Evolutionary conservation across 768 basidiomycete genomes (phyloP), one percentile per base, ranked within the genome.

Genomic region (Pleurotus cornucopiae): DNA sequence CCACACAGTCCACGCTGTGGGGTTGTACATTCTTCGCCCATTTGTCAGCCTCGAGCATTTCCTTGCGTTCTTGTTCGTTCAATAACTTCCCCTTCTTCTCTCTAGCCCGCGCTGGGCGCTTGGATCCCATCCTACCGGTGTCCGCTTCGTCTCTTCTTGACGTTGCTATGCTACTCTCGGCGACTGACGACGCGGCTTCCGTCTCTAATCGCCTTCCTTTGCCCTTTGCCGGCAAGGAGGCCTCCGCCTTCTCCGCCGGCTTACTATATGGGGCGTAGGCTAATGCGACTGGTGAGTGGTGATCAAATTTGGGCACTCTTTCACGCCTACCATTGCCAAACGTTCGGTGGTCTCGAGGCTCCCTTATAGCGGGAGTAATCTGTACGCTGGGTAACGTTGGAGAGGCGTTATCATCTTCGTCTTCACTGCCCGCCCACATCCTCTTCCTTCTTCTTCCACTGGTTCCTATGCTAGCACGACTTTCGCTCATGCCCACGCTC

Each of bases 11-110:
- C 11, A 66, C 65, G 20, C 59, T 63, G 37, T 55, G 57, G 0
- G 64, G 62, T 30, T 39, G 43, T 26, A 66, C 64, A 12, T 66
- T 57, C 7, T 20, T 23, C 1, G 64, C 44, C 64, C 64, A 66
- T 20, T 45, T 40, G 49, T 66, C 65, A 5, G 41, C 37, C 52
- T 66, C 64, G 16, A 66, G 55, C 45, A 55, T 46, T 45, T 20
- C 47, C 30, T 37, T 44, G 16, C 62, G 56, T n/a, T 49, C 53
- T 43, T 47, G 18, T 46, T 57, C 57, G 44, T 49, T 58, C 54
- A 49, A 55, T 46, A 59, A 56, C 49, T 54, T 60, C 56, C 54
- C 56, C 43, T 54, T 62, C 45, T 49, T 48, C 46, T 44, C 58
- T 16, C 34, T 39, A 20, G 18, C 51, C 21, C 51, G 51, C 41